A percentile compares a stretch with the other conserved stretches of the same genome.
Conservation (phyloP, 345 rosid species). For the Eucalyptus rudis region DNA sequence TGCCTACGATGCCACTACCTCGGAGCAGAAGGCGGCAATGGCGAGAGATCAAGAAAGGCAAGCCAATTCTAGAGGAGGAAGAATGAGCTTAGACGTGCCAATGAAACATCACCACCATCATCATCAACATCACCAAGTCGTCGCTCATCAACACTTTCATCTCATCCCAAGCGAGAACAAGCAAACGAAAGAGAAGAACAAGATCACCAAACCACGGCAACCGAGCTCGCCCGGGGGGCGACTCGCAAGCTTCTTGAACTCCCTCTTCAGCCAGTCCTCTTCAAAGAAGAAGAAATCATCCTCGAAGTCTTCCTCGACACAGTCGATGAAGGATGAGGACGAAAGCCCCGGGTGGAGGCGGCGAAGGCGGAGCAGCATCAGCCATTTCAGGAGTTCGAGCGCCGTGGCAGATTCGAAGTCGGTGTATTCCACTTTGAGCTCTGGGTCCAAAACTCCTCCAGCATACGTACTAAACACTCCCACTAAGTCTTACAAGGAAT, state of each 20-base stretch:
- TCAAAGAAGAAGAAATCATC: conserved; percentile 53
- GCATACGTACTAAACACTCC: conserved; percentile 44
- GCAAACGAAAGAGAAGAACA: conserved; percentile 25
- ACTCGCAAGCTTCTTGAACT: conserved; percentile 85
- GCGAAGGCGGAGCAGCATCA: conserved; percentile 78
- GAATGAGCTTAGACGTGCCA: conserved; percentile 62
- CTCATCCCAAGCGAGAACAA: neutral
- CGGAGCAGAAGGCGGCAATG: conserved; percentile 23
- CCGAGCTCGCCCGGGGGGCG: conserved; percentile 90
- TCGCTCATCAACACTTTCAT: neutral
- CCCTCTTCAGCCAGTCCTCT: conserved; percentile 68
- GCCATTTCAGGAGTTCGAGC: conserved; percentile 69
- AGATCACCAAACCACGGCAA: conserved; percentile 59
- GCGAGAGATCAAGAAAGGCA: conserved; percentile 19
- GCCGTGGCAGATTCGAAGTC: conserved; percentile 2
- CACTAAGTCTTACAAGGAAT: conserved; percentile 40
- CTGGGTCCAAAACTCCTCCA: conserved; percentile 76
- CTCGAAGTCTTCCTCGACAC: conserved; percentile 18
- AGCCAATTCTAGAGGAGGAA: conserved; percentile 27
- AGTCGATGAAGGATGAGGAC: conserved; percentile 46
- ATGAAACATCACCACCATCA: conserved; percentile 22
- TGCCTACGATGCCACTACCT: conserved; percentile 2
- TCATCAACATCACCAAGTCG: conserved; percentile 5
- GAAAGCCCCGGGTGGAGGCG: conserved; percentile 60
- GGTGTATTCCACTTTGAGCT: conserved; percentile 43